Base-by-base conservation (phyloP, 441 rosid species). In the Gossypium gossypioides region DNA sequence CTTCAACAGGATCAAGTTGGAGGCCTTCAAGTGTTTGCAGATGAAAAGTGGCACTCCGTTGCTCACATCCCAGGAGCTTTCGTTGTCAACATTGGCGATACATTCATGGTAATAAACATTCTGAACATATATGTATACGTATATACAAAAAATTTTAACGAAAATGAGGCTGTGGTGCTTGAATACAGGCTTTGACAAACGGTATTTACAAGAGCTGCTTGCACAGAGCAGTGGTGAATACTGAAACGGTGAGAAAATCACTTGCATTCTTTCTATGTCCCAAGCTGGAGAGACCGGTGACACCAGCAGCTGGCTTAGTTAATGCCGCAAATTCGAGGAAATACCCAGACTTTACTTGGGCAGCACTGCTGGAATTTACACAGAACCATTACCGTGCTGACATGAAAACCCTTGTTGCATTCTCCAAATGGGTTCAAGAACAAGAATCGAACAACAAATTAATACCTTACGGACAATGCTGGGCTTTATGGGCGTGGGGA, bases 181-280 rank as follows among this genome's bases (percentile, higher is more conserved):
- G 18, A 51, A 16, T 54, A 6, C 79, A 87, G 91, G 91, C 91
- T 75, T 73, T 83, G 54, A 82, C 89, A 25, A 86, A 87, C 62
- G 89, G 89, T 37, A 74, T 48, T 54, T 86, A 85, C 87, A 87
- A 79, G 84, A 87, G 91, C 75, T 84, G 91, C 81, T 66, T 87
- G 78, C 91, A 87, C 76, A 81, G 89, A 62, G 91, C 88, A 0
- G 84, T 83, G 70, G 91, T 87, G 72, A 87, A 87, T 40, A 78
- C 66, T 16, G 69, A 66, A 50, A 68, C 59, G 0, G 88, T 21
- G 54, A 85, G 91, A 76, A 85, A 75, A 68, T 75, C 91, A 2
- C 76, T 87, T 6, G 84, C 87, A 32, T 87, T 85, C 81, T 87
- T 87, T 58, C 72, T 86, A 32, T 74, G 83, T 76, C 91, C 91